Conservation (phyloP, 2,329 filamentous ascomycete species). For the Neopestalotiopsis sp. region DNA sequence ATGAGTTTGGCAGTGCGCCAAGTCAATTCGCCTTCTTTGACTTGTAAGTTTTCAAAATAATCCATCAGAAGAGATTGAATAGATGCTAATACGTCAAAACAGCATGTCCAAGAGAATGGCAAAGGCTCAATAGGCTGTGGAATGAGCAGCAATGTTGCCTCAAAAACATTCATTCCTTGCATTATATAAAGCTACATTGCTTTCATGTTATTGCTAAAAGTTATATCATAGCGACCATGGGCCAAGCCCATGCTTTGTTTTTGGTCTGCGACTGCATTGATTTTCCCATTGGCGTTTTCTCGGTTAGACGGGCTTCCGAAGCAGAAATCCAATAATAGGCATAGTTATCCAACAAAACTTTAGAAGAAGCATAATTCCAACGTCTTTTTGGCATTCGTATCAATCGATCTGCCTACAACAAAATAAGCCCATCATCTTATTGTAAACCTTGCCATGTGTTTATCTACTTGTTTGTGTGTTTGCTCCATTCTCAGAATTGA, state of each 20-base stretch:
- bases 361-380: not conserved
- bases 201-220: not conserved
- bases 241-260: not conserved
- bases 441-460: too few species aligned
- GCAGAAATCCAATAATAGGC: not conserved
- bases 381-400: too few species aligned
- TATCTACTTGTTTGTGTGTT: too few species aligned
- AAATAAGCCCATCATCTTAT: too few species aligned
- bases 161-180: too few species aligned
- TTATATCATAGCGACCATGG: not conserved
- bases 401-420: too few species aligned
- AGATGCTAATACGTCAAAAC: slow-evolving; percentile 38
- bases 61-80: not conserved
- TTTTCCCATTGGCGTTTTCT: not conserved
- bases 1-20: slow-evolving; percentile 89
- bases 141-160: too few species aligned
- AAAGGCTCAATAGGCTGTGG: slow-evolving; percentile 41
- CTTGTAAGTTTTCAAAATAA: slow-evolving; percentile 71
- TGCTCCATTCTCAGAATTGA: too few species aligned
- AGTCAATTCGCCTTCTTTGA: slow-evolving; percentile 99
- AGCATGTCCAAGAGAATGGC: slow-evolving; percentile 72
- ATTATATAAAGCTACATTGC: not conserved
- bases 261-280: not conserved
- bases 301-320: not conserved
- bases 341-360: not conserved